Base-by-base conservation (phyloP, 1,139 yeast species). In the Dujonia santamariae region DNA sequence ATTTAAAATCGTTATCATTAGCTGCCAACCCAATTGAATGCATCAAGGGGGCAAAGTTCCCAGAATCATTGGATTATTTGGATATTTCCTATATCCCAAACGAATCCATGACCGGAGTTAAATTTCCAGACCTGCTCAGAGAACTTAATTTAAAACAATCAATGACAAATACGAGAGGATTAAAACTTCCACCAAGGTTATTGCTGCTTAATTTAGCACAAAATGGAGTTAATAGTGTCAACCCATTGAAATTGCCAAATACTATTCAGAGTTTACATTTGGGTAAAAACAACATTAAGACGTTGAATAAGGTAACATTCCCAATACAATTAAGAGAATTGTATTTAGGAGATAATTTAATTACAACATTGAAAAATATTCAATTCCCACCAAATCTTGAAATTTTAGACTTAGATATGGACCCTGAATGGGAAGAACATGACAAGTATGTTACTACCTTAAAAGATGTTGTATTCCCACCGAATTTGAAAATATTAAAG, bases 81-180 rank as follows among this genome's bases (percentile, higher is more conserved):
- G 75, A 69, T 39, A 43, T 66, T 4, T 65, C 73, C 3, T 62
- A 65, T 39, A 60, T 68, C 11, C 75, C 75, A 3, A 69, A 67
- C 42, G 75, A 69, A 40, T 61, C 72, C 4, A 68, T 69, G 75
- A 61, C 74, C 0, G 72, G 75, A 0, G 61, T 69, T 8, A 66
- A 65, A 37, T 67, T 69, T 36, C 75, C 75, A 0, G 75, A 69
- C 35, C 57, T 51, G 56, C 47, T 65, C 22, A 45, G 48, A 14
- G 56, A 56, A 3, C 54, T 69, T 30, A 69, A 69, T 40, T 47
- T 69, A 12, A 74, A 67, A 43, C 67, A 65, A 31, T 63, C 72
- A 4, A 69, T 69, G 75, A 67, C 74, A 2, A 67, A 58, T 39
- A 67, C 74, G 1, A 50, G 75, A 36, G 75, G 75, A 0, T 53